Base-by-base conservation (phyloP, 495 filamentous ascomycete species). In the Staphylotrichum tortipilum region DNA sequence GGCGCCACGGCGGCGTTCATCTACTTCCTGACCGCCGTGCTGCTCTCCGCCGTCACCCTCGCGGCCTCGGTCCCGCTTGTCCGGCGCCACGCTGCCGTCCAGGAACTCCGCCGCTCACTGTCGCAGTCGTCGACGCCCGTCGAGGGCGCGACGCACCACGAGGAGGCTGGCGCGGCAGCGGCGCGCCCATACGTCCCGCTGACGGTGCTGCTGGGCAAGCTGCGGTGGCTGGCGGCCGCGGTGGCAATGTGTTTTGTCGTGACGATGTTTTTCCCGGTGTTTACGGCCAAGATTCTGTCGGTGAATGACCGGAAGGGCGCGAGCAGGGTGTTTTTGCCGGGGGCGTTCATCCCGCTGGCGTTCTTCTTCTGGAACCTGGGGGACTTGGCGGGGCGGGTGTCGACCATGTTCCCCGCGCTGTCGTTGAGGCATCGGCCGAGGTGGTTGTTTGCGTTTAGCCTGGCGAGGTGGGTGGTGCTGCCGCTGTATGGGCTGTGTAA, bases 351-450 rank as follows among this genome's bases (percentile, higher is more conserved):
- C 43, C 90, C 92, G 1, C 73, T 96, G 3, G 86, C 76, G 8
- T 95, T 97, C 68, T 78, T 99, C 24, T 77, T 95, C 56, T 99
- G 92, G 92, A 99, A 97, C 57, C 57, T 81, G 6, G 92, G 92
- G 30, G 92, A 99, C 62, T 71, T 97, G 4, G 24, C 75, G 8
- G 91, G 91, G 0, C 76, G 94, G 2, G 70, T 92, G n/a, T 35
- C 78, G 0, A 84, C 88, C 12, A 72, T 82, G 7, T 63, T 85
- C 9, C 80, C 85, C 7, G 63, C 68, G 0, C 78, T 29, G 10
- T 39, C 77, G 11, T 70, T 90, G 37, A 69, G 74, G 0, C 72
- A 78, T 11, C 75, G 76, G 9, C 89, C 91, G 9, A 59, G 64
- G 3, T 41, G 78, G 4, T 64, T 95, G 3, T 83, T 94, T 50